phyloP scores from a whole-genome alignment of 2,329 filamentous ascomycete genomes.

The Trichothecium sympodiale region DNA sequence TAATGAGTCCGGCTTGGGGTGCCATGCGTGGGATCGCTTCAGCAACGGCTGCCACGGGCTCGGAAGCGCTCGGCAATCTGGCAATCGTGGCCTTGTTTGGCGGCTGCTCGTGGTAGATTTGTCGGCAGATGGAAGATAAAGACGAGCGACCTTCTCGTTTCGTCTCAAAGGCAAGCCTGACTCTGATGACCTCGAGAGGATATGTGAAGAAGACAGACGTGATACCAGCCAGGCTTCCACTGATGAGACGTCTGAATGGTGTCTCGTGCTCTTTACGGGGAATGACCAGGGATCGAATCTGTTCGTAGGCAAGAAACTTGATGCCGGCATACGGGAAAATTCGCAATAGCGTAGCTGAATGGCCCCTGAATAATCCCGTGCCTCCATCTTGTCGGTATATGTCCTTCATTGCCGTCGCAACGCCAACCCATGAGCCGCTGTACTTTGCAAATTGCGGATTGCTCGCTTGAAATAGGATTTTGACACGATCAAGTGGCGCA shows the following conservation, averaged over 20 bases:
- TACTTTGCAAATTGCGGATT: conserved; percentile 94
- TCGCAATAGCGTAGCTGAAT: conserved; percentile 84
- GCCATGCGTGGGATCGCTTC: conserved; percentile 33
- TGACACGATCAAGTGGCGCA: conserved; percentile 90
- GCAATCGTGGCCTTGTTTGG: conserved; percentile 20
- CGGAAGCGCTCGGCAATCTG: conserved; percentile 15
- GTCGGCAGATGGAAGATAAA: conserved; percentile 64
- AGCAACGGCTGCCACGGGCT: conserved; percentile 22
- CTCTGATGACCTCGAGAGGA: conserved; percentile 82
- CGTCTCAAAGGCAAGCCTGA: conserved; percentile 91
- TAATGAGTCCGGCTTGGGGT: conserved; percentile 60
- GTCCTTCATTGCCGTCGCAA: conserved; percentile 69
- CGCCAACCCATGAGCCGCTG: conserved; percentile 75
- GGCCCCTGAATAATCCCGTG: conserved; percentile 76
- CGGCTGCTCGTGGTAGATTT: conserved; percentile 74
- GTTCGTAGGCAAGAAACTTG: conserved; percentile 96
- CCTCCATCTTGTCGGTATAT: conserved; percentile 69
- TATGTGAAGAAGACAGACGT: conserved; percentile 95
- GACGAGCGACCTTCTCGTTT: conserved; percentile 60
- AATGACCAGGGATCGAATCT: conserved; percentile 76
- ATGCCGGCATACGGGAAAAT: conserved; percentile 97
- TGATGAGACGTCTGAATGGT: conserved; percentile 59
- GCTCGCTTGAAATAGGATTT: conserved; percentile 94
- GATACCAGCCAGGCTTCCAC: conserved; percentile 68
- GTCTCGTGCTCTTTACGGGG: conserved; percentile 65